phyloP scores from a whole-genome alignment of 2,329 filamentous ascomycete genomes.

The Beauveria rudraprayagi region DNA sequence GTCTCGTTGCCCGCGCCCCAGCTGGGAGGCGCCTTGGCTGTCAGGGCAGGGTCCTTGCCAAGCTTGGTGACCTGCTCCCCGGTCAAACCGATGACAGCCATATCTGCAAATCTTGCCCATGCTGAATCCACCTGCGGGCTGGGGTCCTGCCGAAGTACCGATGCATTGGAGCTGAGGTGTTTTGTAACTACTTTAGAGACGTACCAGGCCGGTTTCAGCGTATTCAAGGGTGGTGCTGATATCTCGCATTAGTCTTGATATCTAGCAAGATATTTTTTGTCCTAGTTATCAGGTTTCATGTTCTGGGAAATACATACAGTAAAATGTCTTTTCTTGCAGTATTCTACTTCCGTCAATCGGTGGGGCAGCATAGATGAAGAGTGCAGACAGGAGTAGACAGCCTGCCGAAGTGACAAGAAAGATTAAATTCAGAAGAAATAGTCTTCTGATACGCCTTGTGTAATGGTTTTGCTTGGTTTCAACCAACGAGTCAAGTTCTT shows the following conservation, averaged over 20 bases:
- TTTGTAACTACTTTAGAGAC: background rate
- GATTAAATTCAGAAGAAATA: background rate
- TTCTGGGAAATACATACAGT: background rate
- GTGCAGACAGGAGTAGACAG: background rate
- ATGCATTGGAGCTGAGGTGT: background rate
- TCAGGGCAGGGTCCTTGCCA: slow-evolving; percentile 2
- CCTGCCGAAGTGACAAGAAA: background rate
- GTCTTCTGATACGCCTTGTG: background rate
- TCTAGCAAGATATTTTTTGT: too few relatives aligned
- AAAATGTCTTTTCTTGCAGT: background rate
- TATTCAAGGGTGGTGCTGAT: background rate
- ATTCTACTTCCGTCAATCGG: background rate
- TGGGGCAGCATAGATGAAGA: background rate
- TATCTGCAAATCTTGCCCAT: slow-evolving; percentile 2
- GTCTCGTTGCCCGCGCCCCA: slow-evolving; percentile 8
- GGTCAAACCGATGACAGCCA: slow-evolving; percentile 5
- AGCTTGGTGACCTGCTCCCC: slow-evolving; percentile 2
- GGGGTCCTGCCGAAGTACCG: slow-evolving; percentile 6
- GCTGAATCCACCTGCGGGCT: slow-evolving; percentile 1
- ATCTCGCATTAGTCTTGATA: too few relatives aligned
- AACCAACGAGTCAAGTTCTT: background rate
- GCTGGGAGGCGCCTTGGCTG: slow-evolving; percentile 3
- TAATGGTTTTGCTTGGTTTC: background rate
- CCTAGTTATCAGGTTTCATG: background rate
- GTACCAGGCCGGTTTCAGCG: background rate